Evolutionary conservation across 805 yeast species (phyloP).

Genomic region (Yamadazyma endophytica): DNA sequence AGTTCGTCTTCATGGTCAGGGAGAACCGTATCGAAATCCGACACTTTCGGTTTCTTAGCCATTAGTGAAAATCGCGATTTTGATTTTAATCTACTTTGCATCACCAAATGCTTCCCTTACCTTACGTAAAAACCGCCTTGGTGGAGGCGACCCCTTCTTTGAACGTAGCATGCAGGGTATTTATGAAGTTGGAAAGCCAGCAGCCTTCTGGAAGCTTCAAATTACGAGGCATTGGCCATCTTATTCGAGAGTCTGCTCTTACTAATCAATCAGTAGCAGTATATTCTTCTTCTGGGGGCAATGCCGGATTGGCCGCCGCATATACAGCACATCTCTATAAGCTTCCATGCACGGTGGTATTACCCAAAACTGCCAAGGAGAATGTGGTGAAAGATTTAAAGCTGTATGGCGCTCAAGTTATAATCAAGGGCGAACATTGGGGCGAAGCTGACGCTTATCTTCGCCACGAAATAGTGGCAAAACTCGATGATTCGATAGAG

Average conservation of each 20-base stretch:
- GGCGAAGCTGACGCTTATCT: slow-evolving; percentile 28
- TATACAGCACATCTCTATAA: slow-evolving; percentile 17
- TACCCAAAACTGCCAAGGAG: slow-evolving; percentile 19
- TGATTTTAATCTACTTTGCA: too few species aligned
- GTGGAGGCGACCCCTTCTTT: slow-evolving; percentile 29
- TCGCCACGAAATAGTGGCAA: slow-evolving; percentile 12
- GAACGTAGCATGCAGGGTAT: slow-evolving; percentile 31
- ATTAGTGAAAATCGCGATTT: slow-evolving; percentile 4
- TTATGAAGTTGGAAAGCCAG: slow-evolving; percentile 46
- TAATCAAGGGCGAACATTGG: slow-evolving; percentile 24
- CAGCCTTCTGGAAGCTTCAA: slow-evolving; percentile 61
- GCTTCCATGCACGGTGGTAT: slow-evolving; percentile 26
- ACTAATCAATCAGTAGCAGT: slow-evolving; percentile 16
- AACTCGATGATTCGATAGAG: slow-evolving; percentile 7
- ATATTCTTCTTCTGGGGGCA: slow-evolving; percentile 30
- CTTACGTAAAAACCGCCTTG: slow-evolving; percentile 32
- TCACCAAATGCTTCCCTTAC: too few species aligned
- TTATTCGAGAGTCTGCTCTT: slow-evolving; percentile 25
- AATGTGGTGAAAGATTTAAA: slow-evolving; percentile 16
- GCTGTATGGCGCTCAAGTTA: slow-evolving; percentile 19
- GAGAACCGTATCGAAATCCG: slow-evolving; percentile 12
- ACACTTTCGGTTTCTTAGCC: slow-evolving; percentile 7
- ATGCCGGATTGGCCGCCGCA: slow-evolving; percentile 34
- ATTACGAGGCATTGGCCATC: slow-evolving; percentile 50
- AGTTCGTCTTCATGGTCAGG: slow-evolving; percentile 31